Percentiles rank a stretch among this genome's conserved stretches.
Conservation (phyloP, 139 green algal species). For the Chlorokybus atmophyticus region DNA sequence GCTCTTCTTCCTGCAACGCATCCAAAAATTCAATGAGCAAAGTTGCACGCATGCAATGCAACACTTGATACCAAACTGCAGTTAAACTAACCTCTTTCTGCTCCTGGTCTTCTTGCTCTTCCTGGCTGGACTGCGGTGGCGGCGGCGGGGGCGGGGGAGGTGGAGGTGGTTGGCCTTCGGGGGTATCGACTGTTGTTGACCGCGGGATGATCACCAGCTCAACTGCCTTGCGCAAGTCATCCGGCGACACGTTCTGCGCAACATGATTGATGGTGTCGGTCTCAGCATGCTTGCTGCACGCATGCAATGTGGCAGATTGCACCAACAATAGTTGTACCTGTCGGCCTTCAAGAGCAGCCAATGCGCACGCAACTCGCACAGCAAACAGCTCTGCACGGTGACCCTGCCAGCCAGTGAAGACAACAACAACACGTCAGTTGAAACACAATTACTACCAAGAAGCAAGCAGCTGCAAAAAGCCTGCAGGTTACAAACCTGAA, state of each 20-base stretch:
- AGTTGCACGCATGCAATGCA: not conserved
- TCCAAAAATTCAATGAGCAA: not conserved
- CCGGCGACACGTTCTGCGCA: conserved; percentile 64
- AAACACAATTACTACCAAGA: not conserved
- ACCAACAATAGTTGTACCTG: too few species aligned
- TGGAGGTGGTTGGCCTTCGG: conserved; percentile 54
- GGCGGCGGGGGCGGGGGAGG: conserved; percentile 73
- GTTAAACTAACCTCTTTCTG: conserved; percentile 46
- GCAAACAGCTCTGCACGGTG: conserved; percentile 95
- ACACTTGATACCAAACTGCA: conserved; percentile 1
- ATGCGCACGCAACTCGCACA: conserved; percentile 60
- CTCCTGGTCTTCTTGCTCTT: conserved; percentile 66
- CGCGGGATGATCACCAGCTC: conserved; percentile 89
- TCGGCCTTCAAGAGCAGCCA: conserved; percentile 71
- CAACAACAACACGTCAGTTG: not conserved
- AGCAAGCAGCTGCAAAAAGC: not conserved
- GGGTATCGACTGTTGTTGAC: conserved; percentile 42
- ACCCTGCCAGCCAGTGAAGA: conserved; percentile 30
- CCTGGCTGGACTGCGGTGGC: conserved; percentile 42
- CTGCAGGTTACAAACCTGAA: conserved; percentile 35
- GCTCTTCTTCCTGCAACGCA: conserved; percentile 13
- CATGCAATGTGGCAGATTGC: too few species aligned
- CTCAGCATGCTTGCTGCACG: too few species aligned
- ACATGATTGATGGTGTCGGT: too few species aligned
- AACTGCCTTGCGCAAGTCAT: conserved; percentile 87